Percentiles rank a stretch among this genome's conserved stretches.
phyloP scores from a whole-genome alignment of 2,329 filamentous ascomycete genomes.

The Dothideomycetes sp. region DNA sequence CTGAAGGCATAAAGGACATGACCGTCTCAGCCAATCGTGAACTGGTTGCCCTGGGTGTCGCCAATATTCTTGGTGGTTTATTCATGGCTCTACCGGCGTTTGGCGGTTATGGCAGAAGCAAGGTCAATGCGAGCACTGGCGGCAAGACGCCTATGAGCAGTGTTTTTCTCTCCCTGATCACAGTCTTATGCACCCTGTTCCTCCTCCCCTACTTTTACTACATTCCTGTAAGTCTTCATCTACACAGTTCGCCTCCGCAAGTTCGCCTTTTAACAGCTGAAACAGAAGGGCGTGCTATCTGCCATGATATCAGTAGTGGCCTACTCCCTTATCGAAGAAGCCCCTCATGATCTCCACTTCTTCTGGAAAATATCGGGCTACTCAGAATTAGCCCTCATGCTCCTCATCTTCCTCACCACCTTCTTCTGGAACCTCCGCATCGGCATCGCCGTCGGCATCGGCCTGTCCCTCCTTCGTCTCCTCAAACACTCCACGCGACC shows the following conservation, averaged over 20 bases:
- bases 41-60: constrained; percentile 78
- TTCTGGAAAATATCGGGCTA: constrained; percentile 79
- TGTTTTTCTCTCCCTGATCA: constrained; percentile 72
- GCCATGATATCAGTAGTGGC: constrained; percentile 94
- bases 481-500: constrained; percentile 85
- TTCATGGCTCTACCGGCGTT: constrained; percentile 92
- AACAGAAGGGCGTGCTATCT: constrained; percentile 80
- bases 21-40: constrained; percentile 84
- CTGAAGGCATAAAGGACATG: constrained; percentile 59
- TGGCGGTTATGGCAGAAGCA: constrained; percentile 90
- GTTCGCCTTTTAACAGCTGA: background rate
- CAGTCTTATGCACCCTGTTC: constrained; percentile 68
- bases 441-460: constrained; percentile 88
- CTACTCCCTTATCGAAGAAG: constrained; percentile 89
- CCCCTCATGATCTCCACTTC: constrained; percentile 82
- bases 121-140: constrained; percentile 86
- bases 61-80: constrained; percentile 82
- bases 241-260: background rate
- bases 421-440: constrained; percentile 91
- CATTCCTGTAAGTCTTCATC: constrained; percentile 59
- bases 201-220: constrained; percentile 89
- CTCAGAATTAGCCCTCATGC: constrained; percentile 78
- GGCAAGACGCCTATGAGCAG: constrained; percentile 91
- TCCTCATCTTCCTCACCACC: constrained; percentile 79
- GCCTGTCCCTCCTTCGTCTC: constrained; percentile 77